Evolutionary conservation across 495 filamentous ascomycete genomes (phyloP), one percentile per base, ranked within the genome.

Genomic region (Hypoxylon cercidicola): DNA sequence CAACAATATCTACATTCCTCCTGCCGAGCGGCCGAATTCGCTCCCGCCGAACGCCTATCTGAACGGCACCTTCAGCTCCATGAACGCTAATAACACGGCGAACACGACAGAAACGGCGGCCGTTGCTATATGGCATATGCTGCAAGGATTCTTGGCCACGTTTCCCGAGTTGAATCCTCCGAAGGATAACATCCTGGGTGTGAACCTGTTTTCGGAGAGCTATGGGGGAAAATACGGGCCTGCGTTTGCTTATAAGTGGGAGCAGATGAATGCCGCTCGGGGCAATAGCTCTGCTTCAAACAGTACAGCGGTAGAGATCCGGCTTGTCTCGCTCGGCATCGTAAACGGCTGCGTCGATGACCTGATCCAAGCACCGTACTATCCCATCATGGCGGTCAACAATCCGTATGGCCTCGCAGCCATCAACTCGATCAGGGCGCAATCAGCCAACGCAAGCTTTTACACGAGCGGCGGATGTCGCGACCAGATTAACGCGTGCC

Each of bases 261-360:
- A 87, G 59, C 72, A 88, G 40, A 85, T 89, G 70, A 91, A 90
- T 61, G 57, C 70, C n/a, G 72, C 71, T 51, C 82, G 84, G 45
- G 68, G 70, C 1, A 81, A 82, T 56, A 81, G 83, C 1, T 77
- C 80, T 16, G 53, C 80, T 18, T 71, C 78, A 3, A 78, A 79
- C 23, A 79, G 78, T 35, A 79, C 77, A 1, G 78, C 78, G 0
- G 74, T 83, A 5, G 75, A 82, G 39, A 82, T 91, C 40, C 81
- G 85, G 45, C 75, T 90, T 8, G 77, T 78, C 16, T 81, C 87
- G 13, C 72, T 88, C 0, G 80, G 84, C 10, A 85, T 88, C 47
- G 67, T 92, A 47, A 93, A 94, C 71, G 91, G 89, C 35, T 93
- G 92, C 62, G 80, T 94, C 47, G 91, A 96, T 73, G 82, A 87